These are phyloP conservation scores for Canariomyces notabilis DNA, from an alignment of 2,329 filamentous ascomycete species.

Conservation along the genomic window DNA sequence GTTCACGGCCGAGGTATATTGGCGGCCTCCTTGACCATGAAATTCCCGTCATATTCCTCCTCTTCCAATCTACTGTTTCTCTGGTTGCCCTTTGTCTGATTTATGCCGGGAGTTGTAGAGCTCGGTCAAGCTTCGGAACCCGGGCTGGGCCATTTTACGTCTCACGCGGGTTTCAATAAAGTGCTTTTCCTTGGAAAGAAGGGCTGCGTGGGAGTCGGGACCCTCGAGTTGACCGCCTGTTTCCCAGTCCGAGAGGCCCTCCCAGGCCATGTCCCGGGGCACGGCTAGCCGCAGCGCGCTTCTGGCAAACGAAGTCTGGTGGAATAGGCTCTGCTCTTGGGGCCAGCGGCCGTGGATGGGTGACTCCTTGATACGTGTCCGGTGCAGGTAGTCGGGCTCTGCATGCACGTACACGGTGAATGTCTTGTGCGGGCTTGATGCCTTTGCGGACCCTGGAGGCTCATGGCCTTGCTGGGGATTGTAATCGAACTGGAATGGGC, in stretches of 20 bases:
- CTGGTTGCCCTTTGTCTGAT: not conserved
- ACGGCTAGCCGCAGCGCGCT: conserved; percentile 36
- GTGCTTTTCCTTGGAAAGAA: not conserved
- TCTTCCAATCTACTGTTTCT: not conserved
- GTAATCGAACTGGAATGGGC: conserved; percentile 45
- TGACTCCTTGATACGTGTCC: conserved; percentile 31
- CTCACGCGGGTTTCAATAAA: not conserved
- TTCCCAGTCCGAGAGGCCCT: conserved; percentile 43
- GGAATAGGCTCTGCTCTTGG: conserved; percentile 17
- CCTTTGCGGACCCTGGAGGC: not conserved
- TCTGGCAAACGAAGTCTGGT: conserved; percentile 33
- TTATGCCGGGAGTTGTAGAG: not conserved
- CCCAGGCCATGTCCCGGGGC: conserved; percentile 34
- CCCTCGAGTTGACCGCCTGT: conserved; percentile 12
- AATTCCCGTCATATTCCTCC: not conserved
- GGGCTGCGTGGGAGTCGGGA: not conserved
- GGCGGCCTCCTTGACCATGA: not conserved
- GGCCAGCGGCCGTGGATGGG: conserved; percentile 42
- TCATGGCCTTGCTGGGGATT: conserved; percentile 19
- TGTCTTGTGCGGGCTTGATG: conserved; percentile 26
- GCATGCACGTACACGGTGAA: conserved; percentile 42
- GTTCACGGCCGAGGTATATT: too few relatives aligned
- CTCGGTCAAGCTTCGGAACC: conserved; percentile 8
- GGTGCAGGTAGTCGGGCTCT: conserved; percentile 37
- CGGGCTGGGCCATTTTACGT: not conserved